These are phyloP conservation scores for Macadamia integrifolia DNA, from an alignment of 164 flowering plant genomes.

Conservation along the genomic window DNA sequence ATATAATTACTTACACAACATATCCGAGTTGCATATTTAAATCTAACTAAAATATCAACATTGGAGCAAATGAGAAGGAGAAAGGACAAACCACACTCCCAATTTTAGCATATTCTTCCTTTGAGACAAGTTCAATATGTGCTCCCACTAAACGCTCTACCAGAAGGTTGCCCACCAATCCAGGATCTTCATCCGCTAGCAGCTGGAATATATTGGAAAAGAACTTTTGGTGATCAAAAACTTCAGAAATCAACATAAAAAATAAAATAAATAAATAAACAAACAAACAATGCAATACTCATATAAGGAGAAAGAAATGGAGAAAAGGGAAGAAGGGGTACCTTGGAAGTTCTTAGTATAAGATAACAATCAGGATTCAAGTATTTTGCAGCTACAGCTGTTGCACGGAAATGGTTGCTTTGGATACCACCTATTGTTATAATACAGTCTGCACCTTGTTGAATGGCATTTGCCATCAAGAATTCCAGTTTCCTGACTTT, in stretches of 20 bases:
- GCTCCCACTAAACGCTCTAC: conserved; percentile 95
- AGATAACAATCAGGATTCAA: conserved; percentile 78
- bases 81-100: conserved; percentile 64
- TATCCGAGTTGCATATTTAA: no score
- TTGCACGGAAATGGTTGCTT: conserved; percentile 98
- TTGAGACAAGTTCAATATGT: conserved; percentile 80
- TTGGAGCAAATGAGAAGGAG: no score
- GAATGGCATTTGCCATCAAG: conserved; percentile 89
- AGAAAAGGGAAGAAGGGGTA: conserved; percentile 7
- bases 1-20: no score
- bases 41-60: no score
- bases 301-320: background rate
- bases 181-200: conserved; percentile 84
- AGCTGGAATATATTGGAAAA: conserved; percentile 35
- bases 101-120: conserved; percentile 82
- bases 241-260: background rate
- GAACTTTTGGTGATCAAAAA: conserved; percentile 3
- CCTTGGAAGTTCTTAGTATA: conserved; percentile 90
- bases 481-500: conserved; percentile 94
- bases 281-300: no score
- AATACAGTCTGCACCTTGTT: conserved; percentile 82
- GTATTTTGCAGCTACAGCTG: conserved; percentile 95
- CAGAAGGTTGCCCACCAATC: conserved; percentile 86
- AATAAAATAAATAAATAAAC: no score
- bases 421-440: conserved; percentile 95